Evolutionary conservation across 2,329 filamentous ascomycete genomes (phyloP).

Genomic region (Cryphonectria carpinicola): DNA sequence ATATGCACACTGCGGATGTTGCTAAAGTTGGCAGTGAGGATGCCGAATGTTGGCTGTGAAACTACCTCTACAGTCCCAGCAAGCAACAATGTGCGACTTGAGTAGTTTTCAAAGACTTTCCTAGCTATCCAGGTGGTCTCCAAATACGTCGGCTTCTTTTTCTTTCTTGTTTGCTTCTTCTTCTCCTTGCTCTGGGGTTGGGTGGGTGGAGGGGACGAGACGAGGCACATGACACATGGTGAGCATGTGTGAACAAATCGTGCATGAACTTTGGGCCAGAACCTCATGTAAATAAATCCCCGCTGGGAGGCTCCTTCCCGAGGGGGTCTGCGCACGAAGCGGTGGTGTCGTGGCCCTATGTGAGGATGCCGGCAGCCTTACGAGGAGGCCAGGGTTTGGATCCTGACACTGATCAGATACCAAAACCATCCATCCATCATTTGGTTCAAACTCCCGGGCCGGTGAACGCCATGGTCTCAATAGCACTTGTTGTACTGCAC

Average conservation of each 20-base stretch:
- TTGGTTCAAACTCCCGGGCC: not conserved
- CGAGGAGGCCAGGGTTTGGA: not conserved
- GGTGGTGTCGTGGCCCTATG: not conserved
- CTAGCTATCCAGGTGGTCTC: not conserved
- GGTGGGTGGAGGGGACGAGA: not conserved
- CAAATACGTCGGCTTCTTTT: not conserved
- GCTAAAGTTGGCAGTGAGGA: not conserved
- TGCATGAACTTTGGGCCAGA: no score
- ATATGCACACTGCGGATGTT: not conserved
- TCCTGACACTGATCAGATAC: not conserved
- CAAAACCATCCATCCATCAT: not conserved
- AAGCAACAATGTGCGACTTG: not conserved
- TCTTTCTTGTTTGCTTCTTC: not conserved
- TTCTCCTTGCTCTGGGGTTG: no score
- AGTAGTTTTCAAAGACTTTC: not conserved
- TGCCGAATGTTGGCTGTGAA: not conserved
- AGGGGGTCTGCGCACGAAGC: not conserved
- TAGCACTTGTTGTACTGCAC: not conserved
- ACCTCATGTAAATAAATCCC: not conserved
- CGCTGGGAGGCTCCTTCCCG: slow-evolving; percentile 5
- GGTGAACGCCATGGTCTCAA: not conserved
- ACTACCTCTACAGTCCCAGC: not conserved
- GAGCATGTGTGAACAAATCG: not conserved
- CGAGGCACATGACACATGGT: not conserved
- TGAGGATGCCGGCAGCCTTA: slow-evolving; percentile 5